A percentile compares a stretch with the other conserved stretches of the same genome.
These are phyloP conservation scores for Amphicarpaea edgeworthii DNA, from an alignment of 306 rosid genomes.

Conservation along the genomic window DNA sequence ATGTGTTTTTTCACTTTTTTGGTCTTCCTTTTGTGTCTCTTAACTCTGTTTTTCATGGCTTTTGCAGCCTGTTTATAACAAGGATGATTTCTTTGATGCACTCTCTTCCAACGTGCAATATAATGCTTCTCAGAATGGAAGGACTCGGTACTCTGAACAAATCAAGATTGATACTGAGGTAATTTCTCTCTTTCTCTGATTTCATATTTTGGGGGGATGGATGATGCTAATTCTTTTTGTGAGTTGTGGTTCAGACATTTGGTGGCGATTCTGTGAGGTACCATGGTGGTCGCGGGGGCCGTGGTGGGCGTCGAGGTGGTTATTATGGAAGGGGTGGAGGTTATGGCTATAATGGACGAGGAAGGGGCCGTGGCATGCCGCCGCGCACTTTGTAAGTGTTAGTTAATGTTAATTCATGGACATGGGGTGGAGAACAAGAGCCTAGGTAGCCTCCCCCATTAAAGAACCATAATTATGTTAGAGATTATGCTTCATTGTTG, in stretches of 20 bases:
- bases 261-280: conserved; percentile 59
- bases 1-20: not conserved
- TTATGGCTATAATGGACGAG: not conserved
- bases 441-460: conserved; percentile 12
- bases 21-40: not conserved
- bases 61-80: conserved; percentile 56
- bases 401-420: conserved; percentile 6
- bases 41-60: conserved; percentile 35
- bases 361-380: conserved; percentile 54
- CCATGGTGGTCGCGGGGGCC: conserved; percentile 63
- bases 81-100: conserved; percentile 65
- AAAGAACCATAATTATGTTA: conserved; percentile 39
- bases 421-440: conserved; percentile 33
- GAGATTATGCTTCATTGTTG: conserved; percentile 19
- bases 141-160: conserved; percentile 63
- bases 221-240: conserved; percentile 21
- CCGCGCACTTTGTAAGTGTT: conserved; percentile 43
- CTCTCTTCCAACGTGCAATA: conserved; percentile 55
- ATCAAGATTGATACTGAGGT: conserved; percentile 64
- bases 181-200: conserved; percentile 26
- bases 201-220: not conserved
- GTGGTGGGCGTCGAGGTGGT: conserved; percentile 58
- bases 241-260: conserved; percentile 59
- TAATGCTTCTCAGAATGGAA: conserved; percentile 51
- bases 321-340: conserved; percentile 62